Conservation (phyloP, 805 yeast species). For the Peterozyma xylosa region DNA sequence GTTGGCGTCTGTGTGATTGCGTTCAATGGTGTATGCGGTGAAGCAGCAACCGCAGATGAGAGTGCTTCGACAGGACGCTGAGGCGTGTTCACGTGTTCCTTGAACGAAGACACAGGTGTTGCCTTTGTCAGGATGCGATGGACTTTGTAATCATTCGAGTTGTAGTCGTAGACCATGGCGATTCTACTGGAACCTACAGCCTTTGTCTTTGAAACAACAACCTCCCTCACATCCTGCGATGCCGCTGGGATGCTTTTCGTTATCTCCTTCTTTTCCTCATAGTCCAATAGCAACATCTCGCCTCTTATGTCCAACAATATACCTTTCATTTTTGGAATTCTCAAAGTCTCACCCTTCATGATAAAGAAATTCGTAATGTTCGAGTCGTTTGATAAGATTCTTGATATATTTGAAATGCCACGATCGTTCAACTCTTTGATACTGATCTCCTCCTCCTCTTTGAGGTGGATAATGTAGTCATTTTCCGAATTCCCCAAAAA, state of each 20-base stretch:
- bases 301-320: constrained; percentile 67
- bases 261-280: constrained; percentile 34
- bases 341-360: constrained; percentile 53
- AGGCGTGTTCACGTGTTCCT: too few species aligned
- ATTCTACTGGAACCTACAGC: not conserved
- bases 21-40: too few species aligned
- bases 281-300: constrained; percentile 46
- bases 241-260: too few species aligned
- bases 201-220: constrained; percentile 9
- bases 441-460: constrained; percentile 6
- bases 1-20: too few species aligned
- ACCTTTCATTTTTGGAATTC: constrained; percentile 56
- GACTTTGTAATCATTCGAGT: too few species aligned
- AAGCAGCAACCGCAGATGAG: too few species aligned
- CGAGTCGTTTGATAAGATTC: constrained; percentile 32
- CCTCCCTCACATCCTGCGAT: too few species aligned
- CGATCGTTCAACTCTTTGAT: constrained; percentile 3
- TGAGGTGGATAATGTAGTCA: constrained; percentile 12
- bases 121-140: too few species aligned
- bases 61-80: too few species aligned
- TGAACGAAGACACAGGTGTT: too few species aligned
- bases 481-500: constrained; percentile 13
- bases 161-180: not conserved
- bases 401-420: constrained; percentile 12
- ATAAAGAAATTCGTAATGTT: constrained; percentile 48